Percentiles rank a stretch among this genome's conserved stretches.
Evolutionary conservation across 2,329 filamentous ascomycete species (phyloP).

Genomic region (Aspergillus phoenicis): DNA sequence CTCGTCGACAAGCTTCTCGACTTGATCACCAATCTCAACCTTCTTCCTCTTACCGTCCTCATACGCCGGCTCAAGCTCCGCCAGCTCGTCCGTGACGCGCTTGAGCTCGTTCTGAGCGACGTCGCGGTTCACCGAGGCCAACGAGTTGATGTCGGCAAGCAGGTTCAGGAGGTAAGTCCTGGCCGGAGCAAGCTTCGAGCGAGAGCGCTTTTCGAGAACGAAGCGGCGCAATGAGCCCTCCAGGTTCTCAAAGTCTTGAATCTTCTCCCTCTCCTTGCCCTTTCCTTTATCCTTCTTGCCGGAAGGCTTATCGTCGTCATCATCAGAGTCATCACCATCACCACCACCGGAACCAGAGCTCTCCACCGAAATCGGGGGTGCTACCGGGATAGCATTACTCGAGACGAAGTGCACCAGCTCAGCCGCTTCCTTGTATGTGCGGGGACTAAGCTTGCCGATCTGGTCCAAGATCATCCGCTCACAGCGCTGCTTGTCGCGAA

Average conservation of each 20-base stretch:
- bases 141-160: conserved; percentile 77
- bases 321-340: conserved; percentile 58
- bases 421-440: conserved; percentile 86
- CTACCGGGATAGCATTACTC: conserved; percentile 87
- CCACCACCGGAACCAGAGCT: conserved; percentile 53
- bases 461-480: conserved; percentile 93
- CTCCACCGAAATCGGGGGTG: conserved; percentile 58
- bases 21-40: conserved; percentile 75
- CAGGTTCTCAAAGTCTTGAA: conserved; percentile 84
- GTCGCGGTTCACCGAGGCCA: conserved; percentile 85
- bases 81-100: conserved; percentile 76
- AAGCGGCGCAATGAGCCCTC: conserved; percentile 89
- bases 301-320: conserved; percentile 58
- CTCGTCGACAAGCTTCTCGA: conserved; percentile 80
- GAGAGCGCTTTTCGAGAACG: conserved; percentile 90
- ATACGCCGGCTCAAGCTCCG: conserved; percentile 79
- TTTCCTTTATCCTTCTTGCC: conserved; percentile 75
- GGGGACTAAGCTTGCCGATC: conserved; percentile 81
- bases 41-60: conserved; percentile 82
- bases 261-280: conserved; percentile 84
- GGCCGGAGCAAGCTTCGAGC: conserved; percentile 92
- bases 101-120: conserved; percentile 84
- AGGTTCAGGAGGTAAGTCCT: conserved; percentile 95
- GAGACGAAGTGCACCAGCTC: conserved; percentile 98
- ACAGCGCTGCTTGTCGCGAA: conserved; percentile 86